Conservation (phyloP, 805 yeast species). For the Kluyveromyces wickerhamii region DNA sequence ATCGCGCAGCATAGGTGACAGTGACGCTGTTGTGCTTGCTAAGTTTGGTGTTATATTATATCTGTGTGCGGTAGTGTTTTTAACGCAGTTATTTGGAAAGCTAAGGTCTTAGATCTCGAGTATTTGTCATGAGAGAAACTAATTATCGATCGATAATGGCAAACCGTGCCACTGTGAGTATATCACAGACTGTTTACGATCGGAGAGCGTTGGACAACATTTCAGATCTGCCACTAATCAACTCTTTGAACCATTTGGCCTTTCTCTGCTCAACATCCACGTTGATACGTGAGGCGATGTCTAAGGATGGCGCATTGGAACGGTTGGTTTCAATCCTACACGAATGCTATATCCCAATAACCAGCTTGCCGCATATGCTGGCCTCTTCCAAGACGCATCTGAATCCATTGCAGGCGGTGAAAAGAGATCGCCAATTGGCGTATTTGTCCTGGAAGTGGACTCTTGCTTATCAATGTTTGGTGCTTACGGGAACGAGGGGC, state of each 20-base stretch:
- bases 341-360: constrained; percentile 49
- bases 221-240: constrained; percentile 80
- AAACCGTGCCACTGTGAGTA: constrained; percentile 88
- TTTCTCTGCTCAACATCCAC: constrained; percentile 79
- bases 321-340: constrained; percentile 77
- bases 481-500: constrained; percentile 87
- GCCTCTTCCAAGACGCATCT: constrained; percentile 10
- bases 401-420: constrained; percentile 19
- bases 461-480: constrained; percentile 84
- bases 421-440: constrained; percentile 33
- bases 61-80: too few species aligned
- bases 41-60: too few species aligned
- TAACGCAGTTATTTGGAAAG: too few species aligned
- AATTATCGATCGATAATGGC: constrained; percentile 70
- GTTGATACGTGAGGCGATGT: constrained; percentile 82
- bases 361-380: constrained; percentile 14
- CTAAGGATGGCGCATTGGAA: constrained; percentile 88
- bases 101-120: too few species aligned
- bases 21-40: too few species aligned
- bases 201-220: constrained; percentile 89
- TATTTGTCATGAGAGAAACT: constrained; percentile 87
- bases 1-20: too few species aligned
- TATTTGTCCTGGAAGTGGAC: constrained; percentile 98
- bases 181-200: constrained; percentile 83
- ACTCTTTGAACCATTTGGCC: constrained; percentile 84